phyloP scores from a whole-genome alignment of 805 yeast genomes.

The Barnettozyma siamensis region DNA sequence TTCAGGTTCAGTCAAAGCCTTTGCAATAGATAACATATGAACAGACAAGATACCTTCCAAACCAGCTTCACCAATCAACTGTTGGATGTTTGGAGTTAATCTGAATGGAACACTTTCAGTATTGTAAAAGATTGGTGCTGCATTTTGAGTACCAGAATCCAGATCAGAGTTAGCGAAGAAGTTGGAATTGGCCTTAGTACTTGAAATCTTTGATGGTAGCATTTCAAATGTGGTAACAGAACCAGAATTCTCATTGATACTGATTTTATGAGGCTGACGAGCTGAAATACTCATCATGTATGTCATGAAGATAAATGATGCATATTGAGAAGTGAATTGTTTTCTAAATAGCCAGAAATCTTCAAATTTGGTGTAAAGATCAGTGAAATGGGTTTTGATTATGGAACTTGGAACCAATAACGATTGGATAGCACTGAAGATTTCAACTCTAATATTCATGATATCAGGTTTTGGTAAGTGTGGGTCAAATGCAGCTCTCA shows the following conservation, averaged over 20 bases:
- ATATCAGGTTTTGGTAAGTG: constrained; percentile 90
- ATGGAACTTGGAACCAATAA: constrained; percentile 80
- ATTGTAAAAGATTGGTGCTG: constrained; percentile 78
- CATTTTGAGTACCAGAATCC: constrained; percentile 26
- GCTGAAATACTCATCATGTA: constrained; percentile 91
- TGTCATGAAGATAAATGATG: constrained; percentile 86
- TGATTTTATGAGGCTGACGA: constrained; percentile 91
- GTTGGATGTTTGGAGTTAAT: constrained; percentile 92
- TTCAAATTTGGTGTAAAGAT: constrained; percentile 68
- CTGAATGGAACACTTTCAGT: constrained; percentile 95
- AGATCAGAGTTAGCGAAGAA: constrained; percentile 31
- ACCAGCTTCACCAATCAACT: constrained; percentile 88
- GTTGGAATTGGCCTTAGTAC: constrained; percentile 34
- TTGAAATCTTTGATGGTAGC: constrained; percentile 80
- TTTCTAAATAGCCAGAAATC: constrained; percentile 97
- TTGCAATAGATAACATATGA: constrained; percentile 76
- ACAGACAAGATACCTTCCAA: constrained; percentile 89
- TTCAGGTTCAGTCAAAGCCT: constrained; percentile 86
- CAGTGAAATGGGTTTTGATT: constrained; percentile 69
- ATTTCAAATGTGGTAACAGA: constrained; percentile 91
- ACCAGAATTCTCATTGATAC: constrained; percentile 76
- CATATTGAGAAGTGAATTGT: constrained; percentile 92
- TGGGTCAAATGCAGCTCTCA: constrained; percentile 91
- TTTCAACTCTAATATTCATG: constrained; percentile 83
- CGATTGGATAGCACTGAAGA: constrained; percentile 84